Percentiles rank a stretch among this genome's conserved stretches.
Evolutionary conservation across 2,329 filamentous ascomycete species (phyloP).

Genomic region (Trichoderma atrobrunneum): DNA sequence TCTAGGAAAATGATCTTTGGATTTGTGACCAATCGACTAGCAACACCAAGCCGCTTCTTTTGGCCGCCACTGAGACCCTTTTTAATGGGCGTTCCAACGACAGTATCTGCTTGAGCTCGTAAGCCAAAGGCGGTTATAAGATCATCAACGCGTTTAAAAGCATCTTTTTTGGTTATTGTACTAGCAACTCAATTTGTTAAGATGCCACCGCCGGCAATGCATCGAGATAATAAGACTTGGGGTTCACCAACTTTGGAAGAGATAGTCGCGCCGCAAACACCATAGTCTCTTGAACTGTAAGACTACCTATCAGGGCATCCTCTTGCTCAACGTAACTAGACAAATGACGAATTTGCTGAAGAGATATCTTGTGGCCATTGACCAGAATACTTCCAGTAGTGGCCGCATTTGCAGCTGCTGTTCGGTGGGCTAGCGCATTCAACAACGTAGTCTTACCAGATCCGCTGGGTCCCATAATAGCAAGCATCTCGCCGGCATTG

Average conservation of each 20-base stretch:
- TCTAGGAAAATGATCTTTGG: constrained; percentile 81
- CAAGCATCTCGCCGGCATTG: constrained; percentile 63
- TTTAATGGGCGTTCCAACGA: constrained; percentile 78
- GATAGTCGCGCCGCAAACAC: constrained; percentile 48
- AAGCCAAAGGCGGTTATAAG: constrained; percentile 74
- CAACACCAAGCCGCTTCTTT: constrained; percentile 76
- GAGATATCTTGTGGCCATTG: constrained; percentile 58
- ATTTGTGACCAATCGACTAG: constrained; percentile 75
- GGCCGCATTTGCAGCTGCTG: constrained; percentile 34
- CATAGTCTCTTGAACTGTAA: constrained; percentile 78
- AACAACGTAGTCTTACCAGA: constrained; percentile 82
- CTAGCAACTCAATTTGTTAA: neutral
- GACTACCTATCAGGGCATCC: constrained; percentile 75
- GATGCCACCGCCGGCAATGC: neutral
- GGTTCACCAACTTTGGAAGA: constrained; percentile 25
- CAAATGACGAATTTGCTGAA: constrained; percentile 59
- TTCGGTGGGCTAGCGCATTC: constrained; percentile 64
- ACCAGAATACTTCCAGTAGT: constrained; percentile 49
- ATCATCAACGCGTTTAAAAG: constrained; percentile 60
- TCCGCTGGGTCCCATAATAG: constrained; percentile 74
- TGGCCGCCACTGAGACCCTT: constrained; percentile 85
- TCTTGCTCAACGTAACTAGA: constrained; percentile 85
- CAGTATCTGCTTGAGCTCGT: constrained; percentile 61
- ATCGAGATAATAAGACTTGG: neutral
- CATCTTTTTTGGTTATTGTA: constrained; percentile 47